These are phyloP conservation scores for Ustilaginoidea virens DNA, from an alignment of 2,329 filamentous ascomycete species.

Conservation along the genomic window DNA sequence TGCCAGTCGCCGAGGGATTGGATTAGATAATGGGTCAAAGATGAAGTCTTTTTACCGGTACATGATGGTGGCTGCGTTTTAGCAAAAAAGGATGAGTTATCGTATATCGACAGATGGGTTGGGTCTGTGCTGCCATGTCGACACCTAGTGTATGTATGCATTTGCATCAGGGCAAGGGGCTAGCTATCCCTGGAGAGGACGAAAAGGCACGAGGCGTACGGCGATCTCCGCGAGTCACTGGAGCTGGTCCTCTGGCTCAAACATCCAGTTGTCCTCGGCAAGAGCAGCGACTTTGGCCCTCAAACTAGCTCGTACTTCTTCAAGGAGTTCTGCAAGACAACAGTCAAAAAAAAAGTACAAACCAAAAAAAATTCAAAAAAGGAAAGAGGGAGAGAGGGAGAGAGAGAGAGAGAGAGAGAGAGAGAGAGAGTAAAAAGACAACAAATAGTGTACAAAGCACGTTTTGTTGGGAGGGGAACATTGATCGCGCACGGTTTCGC, in stretches of 20 bases:
- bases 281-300: slow-evolving; percentile 57
- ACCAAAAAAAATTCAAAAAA: no score
- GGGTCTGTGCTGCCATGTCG: slow-evolving; percentile 1
- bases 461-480: no score
- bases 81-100: slow-evolving; percentile 2
- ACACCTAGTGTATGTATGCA: not conserved
- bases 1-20: slow-evolving; percentile 41
- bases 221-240: slow-evolving; percentile 12
- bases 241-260: slow-evolving; percentile 49
- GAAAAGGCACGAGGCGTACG: not conserved
- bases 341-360: no score
- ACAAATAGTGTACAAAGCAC: no score
- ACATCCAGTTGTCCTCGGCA: slow-evolving; percentile 85
- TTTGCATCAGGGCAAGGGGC: no score
- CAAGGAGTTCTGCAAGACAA: slow-evolving; percentile 44
- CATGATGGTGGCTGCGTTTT: no score
- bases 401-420: no score
- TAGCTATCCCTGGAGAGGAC: no score
- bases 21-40: slow-evolving; percentile 31
- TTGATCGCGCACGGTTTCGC: no score
- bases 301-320: slow-evolving; percentile 54
- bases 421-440: no score
- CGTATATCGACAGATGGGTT: slow-evolving; percentile 3
- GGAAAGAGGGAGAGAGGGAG: no score
- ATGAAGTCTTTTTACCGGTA: no score